Base-by-base conservation (phyloP, 2,329 filamentous ascomycete species). In the Exophiala bonariae region DNA sequence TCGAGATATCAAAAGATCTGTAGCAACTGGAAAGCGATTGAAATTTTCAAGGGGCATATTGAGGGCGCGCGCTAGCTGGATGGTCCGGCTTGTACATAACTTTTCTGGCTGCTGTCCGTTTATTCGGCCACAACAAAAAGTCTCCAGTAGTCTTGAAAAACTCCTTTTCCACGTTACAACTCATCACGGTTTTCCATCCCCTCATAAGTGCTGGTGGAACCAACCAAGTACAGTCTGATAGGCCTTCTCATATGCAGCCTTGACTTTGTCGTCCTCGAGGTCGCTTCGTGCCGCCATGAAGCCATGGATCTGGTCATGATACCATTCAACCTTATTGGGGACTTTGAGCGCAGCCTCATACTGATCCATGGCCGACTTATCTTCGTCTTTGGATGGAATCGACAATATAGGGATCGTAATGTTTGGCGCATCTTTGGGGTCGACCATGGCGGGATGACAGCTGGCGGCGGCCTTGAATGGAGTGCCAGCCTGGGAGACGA, bases 361-460 rank as follows among this genome's bases (percentile, higher is more conserved):
- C 4, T 62, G 62, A 32, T 63, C 58, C 9, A 73, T 66, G 14
- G 65, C 80, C 1, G 74, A 70, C 55, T 75, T 73, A 28, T 70
- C 63, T 68, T 83, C 80, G 38, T 82, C 80, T 61, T 74, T 75
- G 30, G 72, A 76, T 2, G 80, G 78, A 32, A 83, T 68, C 69
- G 82, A 70, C 5, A 73, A 71, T 63, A 78, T 78, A 1, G 80
- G 80, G 31, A 83, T 78, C 3, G 72, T 75, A 30, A 82, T 69
- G 4, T 69, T 71, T 38, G 73, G 69, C 2, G 79, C 80, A 55
- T 83, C 80, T 20, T 76, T 72, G 11, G 73, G 74, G 41, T 81
- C 79, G 10, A 83, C 72, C 79, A 83, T 81, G 20, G 79, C 80
- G 4, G 80, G 80, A 61, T 82, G 80, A 54, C 69, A 74, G 19